Percentiles rank a stretch among this genome's conserved stretches.
phyloP scores from a whole-genome alignment of 2,329 filamentous ascomycete genomes.

The Penicillium occitanis region DNA sequence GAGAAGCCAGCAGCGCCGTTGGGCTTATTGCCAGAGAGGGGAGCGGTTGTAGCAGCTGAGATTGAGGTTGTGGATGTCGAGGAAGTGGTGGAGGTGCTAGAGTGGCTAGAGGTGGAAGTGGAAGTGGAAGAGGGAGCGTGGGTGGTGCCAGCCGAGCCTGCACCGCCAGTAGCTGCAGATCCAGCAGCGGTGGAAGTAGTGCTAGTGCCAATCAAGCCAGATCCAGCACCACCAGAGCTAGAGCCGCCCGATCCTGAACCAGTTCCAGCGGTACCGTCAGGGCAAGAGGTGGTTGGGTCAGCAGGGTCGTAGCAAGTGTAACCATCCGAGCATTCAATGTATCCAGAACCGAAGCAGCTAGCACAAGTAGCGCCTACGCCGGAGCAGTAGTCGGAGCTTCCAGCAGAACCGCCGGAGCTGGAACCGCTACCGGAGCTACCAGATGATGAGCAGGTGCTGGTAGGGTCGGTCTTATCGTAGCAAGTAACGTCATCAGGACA shows the following conservation, averaged over 20 bases:
- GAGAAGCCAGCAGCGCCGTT: slow-evolving; percentile 1
- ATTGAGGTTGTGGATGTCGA: background rate
- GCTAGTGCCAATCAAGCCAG: background rate
- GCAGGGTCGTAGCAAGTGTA: slow-evolving; percentile 10
- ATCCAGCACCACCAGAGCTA: slow-evolving; percentile 6
- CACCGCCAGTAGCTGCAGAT: background rate
- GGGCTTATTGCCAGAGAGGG: background rate
- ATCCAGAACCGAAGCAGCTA: slow-evolving; percentile 16
- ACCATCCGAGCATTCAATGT: slow-evolving; percentile 6
- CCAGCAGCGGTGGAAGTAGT: slow-evolving; percentile 2
- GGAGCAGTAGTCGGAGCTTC: slow-evolving; percentile 15
- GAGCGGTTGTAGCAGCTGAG: background rate
- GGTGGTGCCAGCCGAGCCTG: background rate
- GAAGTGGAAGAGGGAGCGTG: background rate
- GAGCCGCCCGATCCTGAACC: slow-evolving; percentile 13
- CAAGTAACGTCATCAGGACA: slow-evolving; percentile 10
- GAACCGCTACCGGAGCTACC: slow-evolving; percentile 4
- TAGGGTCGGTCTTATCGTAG: slow-evolving; percentile 12
- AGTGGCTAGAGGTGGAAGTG: background rate
- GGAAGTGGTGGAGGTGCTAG: background rate
- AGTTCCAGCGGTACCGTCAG: background rate
- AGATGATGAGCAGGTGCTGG: slow-evolving; percentile 1
- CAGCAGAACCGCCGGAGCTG: slow-evolving; percentile 15
- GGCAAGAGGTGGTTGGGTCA: slow-evolving; percentile 11
- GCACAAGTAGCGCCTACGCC: slow-evolving; percentile 10